Evolutionary conservation across 805 yeast species (phyloP).

Genomic region (Ogataea minuta): DNA sequence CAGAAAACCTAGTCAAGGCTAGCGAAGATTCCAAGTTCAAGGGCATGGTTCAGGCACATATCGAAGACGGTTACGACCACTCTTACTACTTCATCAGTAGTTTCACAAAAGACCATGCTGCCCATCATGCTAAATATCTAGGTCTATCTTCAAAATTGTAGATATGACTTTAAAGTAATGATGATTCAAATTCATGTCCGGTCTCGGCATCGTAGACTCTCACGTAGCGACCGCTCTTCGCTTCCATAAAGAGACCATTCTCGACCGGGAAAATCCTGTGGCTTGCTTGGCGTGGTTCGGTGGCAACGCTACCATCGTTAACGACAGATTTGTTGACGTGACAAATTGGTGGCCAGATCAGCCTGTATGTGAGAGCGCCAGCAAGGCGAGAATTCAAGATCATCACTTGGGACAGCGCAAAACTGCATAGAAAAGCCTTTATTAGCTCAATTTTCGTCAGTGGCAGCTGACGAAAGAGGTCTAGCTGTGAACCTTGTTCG

Average conservation of each 20-base stretch:
- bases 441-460: too few species aligned
- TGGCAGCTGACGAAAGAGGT: background rate
- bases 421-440: too few species aligned
- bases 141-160: conserved; percentile 30
- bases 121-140: conserved; percentile 69
- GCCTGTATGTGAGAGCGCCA: too few species aligned
- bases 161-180: background rate
- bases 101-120: conserved; percentile 80
- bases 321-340: too few species aligned
- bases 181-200: background rate
- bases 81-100: conserved; percentile 82
- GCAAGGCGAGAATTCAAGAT: too few species aligned
- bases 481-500: background rate
- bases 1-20: conserved; percentile 66
- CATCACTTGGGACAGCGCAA: too few species aligned
- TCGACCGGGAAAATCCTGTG: too few species aligned
- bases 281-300: too few species aligned
- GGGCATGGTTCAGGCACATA: conserved; percentile 55
- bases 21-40: conserved; percentile 56
- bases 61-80: conserved; percentile 87
- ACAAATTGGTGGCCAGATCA: too few species aligned
- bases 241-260: too few species aligned
- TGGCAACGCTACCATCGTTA: too few species aligned
- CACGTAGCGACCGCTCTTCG: too few species aligned
- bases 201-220: background rate